These are phyloP conservation scores for Vitis amurensis DNA, from an alignment of 164 flowering plant species.

Conservation along the genomic window DNA sequence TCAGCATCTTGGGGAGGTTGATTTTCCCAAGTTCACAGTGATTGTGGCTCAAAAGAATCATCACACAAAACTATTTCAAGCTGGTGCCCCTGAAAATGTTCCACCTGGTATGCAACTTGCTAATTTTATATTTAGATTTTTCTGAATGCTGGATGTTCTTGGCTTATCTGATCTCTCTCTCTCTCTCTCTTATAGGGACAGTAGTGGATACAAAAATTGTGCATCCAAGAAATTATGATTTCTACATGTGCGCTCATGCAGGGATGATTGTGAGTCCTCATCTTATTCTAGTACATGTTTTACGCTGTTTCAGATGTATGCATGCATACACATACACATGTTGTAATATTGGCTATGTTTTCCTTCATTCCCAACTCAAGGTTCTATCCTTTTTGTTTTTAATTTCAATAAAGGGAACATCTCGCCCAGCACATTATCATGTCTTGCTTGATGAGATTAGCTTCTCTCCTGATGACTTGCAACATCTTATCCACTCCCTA, in stretches of 20 bases:
- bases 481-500: slow-evolving; percentile 64
- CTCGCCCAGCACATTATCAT: slow-evolving; percentile 86
- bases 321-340: not conserved
- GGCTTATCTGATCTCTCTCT: not conserved
- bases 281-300: not conserved
- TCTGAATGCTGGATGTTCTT: not conserved
- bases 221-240: slow-evolving; percentile 83
- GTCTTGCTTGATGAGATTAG: slow-evolving; percentile 90
- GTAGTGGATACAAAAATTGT: slow-evolving; percentile 76
- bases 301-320: not conserved
- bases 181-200: slow-evolving; percentile 52
- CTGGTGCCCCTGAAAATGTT: slow-evolving; percentile 55
- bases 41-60: slow-evolving; percentile 85
- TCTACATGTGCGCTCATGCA: slow-evolving; percentile 86
- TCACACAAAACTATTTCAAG: slow-evolving; percentile 76
- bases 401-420: slow-evolving; percentile 57
- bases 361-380: not conserved
- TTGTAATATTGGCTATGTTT: not conserved
- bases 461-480: slow-evolving; percentile 74
- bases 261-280: slow-evolving; percentile 68
- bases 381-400: not conserved
- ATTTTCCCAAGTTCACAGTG: slow-evolving; percentile 74
- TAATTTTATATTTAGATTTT: slow-evolving; percentile 1
- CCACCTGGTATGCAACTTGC: slow-evolving; percentile 62
- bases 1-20: slow-evolving; percentile 54